Conservation (phyloP, 169 alveolate genomes). For the Cyclospora cayetanensis region DNA sequence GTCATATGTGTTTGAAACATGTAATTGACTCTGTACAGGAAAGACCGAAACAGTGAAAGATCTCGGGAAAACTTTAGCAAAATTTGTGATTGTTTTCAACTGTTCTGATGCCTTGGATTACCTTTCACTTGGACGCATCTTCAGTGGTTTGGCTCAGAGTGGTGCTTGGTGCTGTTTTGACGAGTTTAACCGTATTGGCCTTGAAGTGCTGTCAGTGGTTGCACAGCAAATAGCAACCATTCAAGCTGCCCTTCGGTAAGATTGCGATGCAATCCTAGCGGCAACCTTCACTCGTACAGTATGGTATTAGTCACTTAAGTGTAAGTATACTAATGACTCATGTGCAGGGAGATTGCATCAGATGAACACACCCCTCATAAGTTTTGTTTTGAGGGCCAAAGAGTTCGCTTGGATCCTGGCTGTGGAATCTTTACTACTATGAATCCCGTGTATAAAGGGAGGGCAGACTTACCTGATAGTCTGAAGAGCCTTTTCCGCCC, state of each 20-base stretch:
- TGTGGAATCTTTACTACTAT: slow-evolving; percentile 96
- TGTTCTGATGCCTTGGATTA: slow-evolving; percentile 96
- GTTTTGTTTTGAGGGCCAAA: slow-evolving; percentile 92
- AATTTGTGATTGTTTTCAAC: slow-evolving; percentile 94
- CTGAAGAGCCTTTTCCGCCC: slow-evolving; percentile 96
- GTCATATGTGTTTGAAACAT: too few species aligned
- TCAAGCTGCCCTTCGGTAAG: slow-evolving; percentile 86
- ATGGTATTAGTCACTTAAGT: neutral
- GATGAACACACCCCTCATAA: slow-evolving; percentile 80
- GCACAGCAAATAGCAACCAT: slow-evolving; percentile 95
- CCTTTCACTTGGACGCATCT: slow-evolving; percentile 94
- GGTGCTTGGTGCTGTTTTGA: slow-evolving; percentile 99
- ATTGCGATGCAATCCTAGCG: neutral
- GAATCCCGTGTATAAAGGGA: slow-evolving; percentile 97
- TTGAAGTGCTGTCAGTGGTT: slow-evolving; percentile 96
- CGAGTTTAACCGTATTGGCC: slow-evolving; percentile 97
- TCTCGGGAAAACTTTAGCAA: slow-evolving; percentile 95
- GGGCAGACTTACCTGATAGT: slow-evolving; percentile 97
- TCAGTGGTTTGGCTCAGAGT: slow-evolving; percentile 93
- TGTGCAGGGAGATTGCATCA: slow-evolving; percentile 39
- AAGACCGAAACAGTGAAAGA: slow-evolving; percentile 98
- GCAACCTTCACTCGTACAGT: neutral
- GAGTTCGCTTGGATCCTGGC: slow-evolving; percentile 92
- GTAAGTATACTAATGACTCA: neutral
- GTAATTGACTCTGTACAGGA: neutral